Conservation (phyloP, 176 grass and related monocot genomes). For the Avena atlantica region DNA sequence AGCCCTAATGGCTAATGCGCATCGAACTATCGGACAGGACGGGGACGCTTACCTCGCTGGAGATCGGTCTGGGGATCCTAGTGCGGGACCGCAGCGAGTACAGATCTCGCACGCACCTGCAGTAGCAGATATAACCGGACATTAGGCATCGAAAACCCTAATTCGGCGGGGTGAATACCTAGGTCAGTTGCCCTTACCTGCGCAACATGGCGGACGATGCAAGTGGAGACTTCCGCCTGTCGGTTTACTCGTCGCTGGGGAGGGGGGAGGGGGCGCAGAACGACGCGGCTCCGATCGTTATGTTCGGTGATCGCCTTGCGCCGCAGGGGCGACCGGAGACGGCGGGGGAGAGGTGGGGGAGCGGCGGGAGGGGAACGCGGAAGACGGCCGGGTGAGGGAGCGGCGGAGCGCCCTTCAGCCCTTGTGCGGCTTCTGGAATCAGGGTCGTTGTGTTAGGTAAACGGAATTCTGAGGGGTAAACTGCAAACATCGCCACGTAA, state of each 20-base stretch:
- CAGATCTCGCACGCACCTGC: conserved; percentile 84
- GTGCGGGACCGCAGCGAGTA: conserved; percentile 49
- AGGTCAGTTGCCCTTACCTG: conserved; percentile 26
- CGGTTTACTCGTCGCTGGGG: conserved; percentile 19
- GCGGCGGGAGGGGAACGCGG: conserved; percentile 1
- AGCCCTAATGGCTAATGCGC: neutral
- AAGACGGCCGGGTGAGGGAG: conserved; percentile 24
- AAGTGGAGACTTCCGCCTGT: conserved; percentile 36
- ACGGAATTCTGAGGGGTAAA: neutral
- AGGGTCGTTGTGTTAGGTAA: neutral
- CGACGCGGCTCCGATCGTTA: conserved; percentile 18
- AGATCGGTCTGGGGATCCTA: conserved; percentile 59
- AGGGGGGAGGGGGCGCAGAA: neutral
- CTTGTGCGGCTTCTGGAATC: conserved; percentile 37
- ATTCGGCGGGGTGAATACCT: neutral
- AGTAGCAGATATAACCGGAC: neutral
- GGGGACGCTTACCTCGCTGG: conserved; percentile 58
- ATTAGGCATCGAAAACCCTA: conserved; percentile 50
- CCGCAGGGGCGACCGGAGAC: conserved; percentile 1
- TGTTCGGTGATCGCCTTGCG: neutral
- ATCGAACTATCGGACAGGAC: neutral
- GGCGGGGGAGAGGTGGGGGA: neutral
- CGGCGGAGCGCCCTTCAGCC: neutral
- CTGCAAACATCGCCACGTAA: neutral
- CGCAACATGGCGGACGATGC: conserved; percentile 55